Evolutionary conservation across 176 grass and related monocot species (phyloP).

Genomic region (Saccharum spontaneum): DNA sequence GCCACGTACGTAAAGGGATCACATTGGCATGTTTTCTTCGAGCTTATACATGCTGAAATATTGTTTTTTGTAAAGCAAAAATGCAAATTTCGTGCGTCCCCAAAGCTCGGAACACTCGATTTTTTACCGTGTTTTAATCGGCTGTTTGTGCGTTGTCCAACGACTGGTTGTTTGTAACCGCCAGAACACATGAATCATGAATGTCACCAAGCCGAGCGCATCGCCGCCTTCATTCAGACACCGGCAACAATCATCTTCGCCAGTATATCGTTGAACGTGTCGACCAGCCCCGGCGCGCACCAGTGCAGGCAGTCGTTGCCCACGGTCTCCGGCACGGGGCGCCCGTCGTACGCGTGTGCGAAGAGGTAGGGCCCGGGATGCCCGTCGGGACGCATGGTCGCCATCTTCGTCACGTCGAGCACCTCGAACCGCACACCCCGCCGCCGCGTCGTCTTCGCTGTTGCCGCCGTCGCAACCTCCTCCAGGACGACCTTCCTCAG

Average conservation of each 20-base stretch:
- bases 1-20: not conserved
- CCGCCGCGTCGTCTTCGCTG: not conserved
- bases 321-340: constrained; percentile 31
- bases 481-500: constrained; percentile 24
- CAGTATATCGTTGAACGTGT: constrained; percentile 50
- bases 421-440: constrained; percentile 16
- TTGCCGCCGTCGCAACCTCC: not conserved
- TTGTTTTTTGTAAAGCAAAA: no score
- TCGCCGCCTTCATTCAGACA: no score
- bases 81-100: no score
- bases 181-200: no score
- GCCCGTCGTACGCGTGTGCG: not conserved
- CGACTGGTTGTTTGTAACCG: no score
- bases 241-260: constrained; percentile 3
- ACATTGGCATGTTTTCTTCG: not conserved
- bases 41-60: no score
- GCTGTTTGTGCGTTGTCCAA: no score
- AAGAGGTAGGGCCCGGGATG: constrained; percentile 35
- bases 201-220: no score
- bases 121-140: no score
- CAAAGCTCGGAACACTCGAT: no score
- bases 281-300: constrained; percentile 46
- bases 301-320: constrained; percentile 41
- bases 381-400: constrained; percentile 39
- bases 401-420: constrained; percentile 45